Evolutionary conservation across 2,329 filamentous ascomycete genomes (phyloP), one percentile per base, ranked within the genome.

Genomic region (Sporothrix phasma): DNA sequence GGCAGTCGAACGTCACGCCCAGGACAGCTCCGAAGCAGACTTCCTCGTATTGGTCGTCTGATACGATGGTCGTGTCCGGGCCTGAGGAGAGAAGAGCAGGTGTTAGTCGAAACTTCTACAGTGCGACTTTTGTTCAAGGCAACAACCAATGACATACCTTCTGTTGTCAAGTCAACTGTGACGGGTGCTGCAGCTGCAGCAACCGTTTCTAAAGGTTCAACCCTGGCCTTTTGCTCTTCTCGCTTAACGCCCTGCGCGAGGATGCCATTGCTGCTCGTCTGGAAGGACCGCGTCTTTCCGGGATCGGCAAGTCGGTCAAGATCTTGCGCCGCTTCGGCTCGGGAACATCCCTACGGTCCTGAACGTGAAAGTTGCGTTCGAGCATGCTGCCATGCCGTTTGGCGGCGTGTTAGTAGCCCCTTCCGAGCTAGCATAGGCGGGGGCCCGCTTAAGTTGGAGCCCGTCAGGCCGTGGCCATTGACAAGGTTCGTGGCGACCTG

Each of bases 1-100:
- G 81, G 66, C 87, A 88, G 67, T 87, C 85, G 47, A 94, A 78
- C 62, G 78, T 83, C 2, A 86, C 83, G 19, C 81, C 82, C 63
- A 90, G 86, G 22, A 95, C 75, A 75, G 88, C 88, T 47, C 91
- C 91, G 71, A 89, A 92, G 75, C 90, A 95, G 3, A 95, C 88
- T 70, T 90, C 85, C 22, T 86, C 81, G 54, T 79, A 82, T 34
- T 81, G 80, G 15, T 86, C 74, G 10, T 88, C 84, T 29, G 85
- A 83, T 49, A 88, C 86, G 19, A n/a, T n/a, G n/a, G n/a, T n/a
- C n/a, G 78, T 79, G 26, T 66, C 73, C 68, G 71, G 71, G 34
- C 71, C 71, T 72, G 34, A 49, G 13, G 17, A 26, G 69, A 71
- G 69, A 22, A n/a, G 69, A 71, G 69, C 19, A n/a, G 3, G 7